Evolutionary conservation across 371 early-diverging fungal genomes (phyloP).

Genomic region (Mortierella sp.): DNA sequence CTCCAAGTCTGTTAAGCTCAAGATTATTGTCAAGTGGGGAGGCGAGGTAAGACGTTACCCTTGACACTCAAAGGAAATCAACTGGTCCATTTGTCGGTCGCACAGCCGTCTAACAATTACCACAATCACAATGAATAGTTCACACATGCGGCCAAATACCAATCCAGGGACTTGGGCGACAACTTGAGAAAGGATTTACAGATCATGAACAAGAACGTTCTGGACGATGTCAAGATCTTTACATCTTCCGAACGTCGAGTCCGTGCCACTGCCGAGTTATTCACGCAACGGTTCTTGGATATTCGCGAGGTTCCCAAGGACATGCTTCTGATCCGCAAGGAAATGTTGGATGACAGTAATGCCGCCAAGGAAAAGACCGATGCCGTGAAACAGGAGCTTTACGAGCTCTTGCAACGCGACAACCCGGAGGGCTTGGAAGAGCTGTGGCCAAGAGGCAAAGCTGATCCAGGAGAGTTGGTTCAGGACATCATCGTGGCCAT

Average conservation of each 20-base stretch:
- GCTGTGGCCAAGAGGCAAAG: conserved; percentile 70
- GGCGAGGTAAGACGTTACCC: conserved; percentile 76
- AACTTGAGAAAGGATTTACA: conserved; percentile 93
- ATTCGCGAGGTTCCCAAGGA: conserved; percentile 69
- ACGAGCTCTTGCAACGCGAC: conserved; percentile 63
- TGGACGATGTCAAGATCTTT: conserved; percentile 91
- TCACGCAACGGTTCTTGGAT: conserved; percentile 83
- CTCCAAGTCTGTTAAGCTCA: conserved; percentile 77
- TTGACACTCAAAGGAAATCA: too few relatives aligned
- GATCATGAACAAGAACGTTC: conserved; percentile 86
- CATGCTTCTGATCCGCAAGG: conserved; percentile 83
- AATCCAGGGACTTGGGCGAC: conserved; percentile 93
- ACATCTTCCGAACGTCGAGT: conserved; percentile 93
- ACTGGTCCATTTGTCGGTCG: too few relatives aligned
- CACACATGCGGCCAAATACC: conserved; percentile 96
- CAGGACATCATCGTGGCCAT: conserved; percentile 81
- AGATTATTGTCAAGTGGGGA: conserved; percentile 97
- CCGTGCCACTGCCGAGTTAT: conserved; percentile 89
- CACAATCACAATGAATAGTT: conserved; percentile 63
- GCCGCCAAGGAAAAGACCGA: conserved; percentile 96
- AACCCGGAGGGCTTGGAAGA: conserved; percentile 60
- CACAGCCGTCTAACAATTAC: background rate
- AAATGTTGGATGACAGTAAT: conserved; percentile 95
- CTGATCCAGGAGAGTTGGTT: conserved; percentile 76
- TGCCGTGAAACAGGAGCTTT: conserved; percentile 82